Percentiles rank a stretch among this genome's conserved stretches.
phyloP scores from a whole-genome alignment of 2,329 filamentous ascomycete species.

The Neonectria faginata region DNA sequence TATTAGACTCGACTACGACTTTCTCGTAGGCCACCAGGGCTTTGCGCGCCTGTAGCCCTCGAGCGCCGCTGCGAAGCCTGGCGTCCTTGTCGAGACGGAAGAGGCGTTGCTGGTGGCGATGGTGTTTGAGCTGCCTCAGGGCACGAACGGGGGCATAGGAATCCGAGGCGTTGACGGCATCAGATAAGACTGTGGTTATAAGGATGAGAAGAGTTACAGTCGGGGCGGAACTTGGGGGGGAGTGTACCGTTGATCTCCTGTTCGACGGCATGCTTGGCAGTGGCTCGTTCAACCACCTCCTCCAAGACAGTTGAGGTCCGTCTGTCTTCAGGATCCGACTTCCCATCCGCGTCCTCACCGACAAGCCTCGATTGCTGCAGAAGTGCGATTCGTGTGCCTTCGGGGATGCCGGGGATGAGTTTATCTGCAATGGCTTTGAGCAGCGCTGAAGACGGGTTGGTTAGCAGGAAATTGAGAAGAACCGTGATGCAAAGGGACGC shows the following conservation, averaged over 20 bases:
- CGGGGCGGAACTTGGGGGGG: no score
- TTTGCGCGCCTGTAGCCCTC: conserved; percentile 82
- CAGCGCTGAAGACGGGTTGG: conserved; percentile 63
- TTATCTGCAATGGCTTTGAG: conserved; percentile 82
- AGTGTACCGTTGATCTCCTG: conserved; percentile 70
- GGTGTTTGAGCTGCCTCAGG: conserved; percentile 71
- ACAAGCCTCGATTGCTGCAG: conserved; percentile 72
- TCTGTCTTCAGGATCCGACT: conserved; percentile 17
- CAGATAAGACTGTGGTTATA: conserved; percentile 61
- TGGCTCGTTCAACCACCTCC: conserved; percentile 73
- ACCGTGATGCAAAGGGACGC: conserved; percentile 18
- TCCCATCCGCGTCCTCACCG: conserved; percentile 48
- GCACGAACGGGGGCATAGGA: conserved; percentile 69
- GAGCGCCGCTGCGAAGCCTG: conserved; percentile 76
- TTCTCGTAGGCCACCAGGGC: conserved; percentile 77
- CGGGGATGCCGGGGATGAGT: conserved; percentile 80
- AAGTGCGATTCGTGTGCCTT: conserved; percentile 73
- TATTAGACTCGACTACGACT: conserved; percentile 68
- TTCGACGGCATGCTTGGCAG: conserved; percentile 66
- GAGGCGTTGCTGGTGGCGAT: conserved; percentile 70
- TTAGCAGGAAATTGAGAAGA: neutral
- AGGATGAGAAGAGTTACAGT: neutral
- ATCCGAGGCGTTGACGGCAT: conserved; percentile 69
- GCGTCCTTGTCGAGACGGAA: conserved; percentile 81
- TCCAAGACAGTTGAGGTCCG: conserved; percentile 67